Conservation (phyloP, 179 eudicot species). For the Nepenthes alata region DNA sequence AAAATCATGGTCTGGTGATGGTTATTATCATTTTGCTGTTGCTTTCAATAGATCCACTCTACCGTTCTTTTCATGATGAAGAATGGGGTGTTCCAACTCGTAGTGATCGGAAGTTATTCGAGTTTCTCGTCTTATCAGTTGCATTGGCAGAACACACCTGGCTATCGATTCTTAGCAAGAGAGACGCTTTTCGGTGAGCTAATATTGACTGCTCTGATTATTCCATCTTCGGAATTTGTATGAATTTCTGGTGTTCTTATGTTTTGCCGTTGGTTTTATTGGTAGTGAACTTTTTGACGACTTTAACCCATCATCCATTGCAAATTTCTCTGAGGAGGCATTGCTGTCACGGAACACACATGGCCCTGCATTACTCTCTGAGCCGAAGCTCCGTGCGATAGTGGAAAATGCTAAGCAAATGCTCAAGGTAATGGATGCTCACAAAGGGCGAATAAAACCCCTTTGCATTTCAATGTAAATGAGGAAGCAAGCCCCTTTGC, state of each 20-base stretch:
- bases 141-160: conserved; percentile 62
- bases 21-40: background rate
- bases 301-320: conserved; percentile 40
- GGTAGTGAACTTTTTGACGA: conserved; percentile 43
- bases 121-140: conserved; percentile 42
- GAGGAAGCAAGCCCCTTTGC: too few species aligned
- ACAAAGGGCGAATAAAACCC: too few species aligned
- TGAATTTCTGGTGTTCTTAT: background rate
- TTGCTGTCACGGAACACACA: conserved; percentile 19
- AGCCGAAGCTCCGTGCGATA: conserved; percentile 49
- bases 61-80: conserved; percentile 52
- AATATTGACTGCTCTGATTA: background rate
- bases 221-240: background rate
- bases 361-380: conserved; percentile 41
- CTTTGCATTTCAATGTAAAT: too few species aligned
- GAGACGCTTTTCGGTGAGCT: conserved; percentile 37
- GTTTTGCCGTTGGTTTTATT: background rate
- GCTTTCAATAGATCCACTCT: conserved; percentile 31
- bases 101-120: conserved; percentile 43
- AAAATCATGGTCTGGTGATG: background rate
- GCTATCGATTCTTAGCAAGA: conserved; percentile 40
- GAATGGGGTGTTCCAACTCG: conserved; percentile 66
- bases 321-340: conserved; percentile 36
- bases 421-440: conserved; percentile 32
- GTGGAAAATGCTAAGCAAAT: conserved; percentile 48